Percentiles rank a stretch among this genome's conserved stretches.
phyloP scores from a whole-genome alignment of 2,329 filamentous ascomycete species.

The Escovopsis sp. region DNA sequence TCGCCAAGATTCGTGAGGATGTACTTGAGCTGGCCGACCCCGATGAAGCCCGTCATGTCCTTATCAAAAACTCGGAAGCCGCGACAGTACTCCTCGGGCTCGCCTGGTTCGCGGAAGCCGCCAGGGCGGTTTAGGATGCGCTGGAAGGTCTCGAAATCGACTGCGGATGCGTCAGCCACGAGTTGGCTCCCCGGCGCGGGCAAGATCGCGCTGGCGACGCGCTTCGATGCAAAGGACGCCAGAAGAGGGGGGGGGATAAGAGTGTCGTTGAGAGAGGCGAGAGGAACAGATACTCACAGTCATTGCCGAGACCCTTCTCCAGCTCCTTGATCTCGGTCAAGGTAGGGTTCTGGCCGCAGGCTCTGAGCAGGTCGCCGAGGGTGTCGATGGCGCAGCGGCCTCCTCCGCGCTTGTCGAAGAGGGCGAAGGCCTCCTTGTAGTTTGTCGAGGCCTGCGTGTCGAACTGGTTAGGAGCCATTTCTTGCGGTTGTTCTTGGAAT shows the following conservation, averaged over 20 bases:
- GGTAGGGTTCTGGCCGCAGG: constrained; percentile 96
- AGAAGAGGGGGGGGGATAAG: neutral
- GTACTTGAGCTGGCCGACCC: constrained; percentile 94
- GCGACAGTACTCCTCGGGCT: constrained; percentile 95
- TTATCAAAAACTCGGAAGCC: constrained; percentile 99
- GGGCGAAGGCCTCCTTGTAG: constrained; percentile 99
- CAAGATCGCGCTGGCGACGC: neutral
- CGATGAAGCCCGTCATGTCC: constrained; percentile 95
- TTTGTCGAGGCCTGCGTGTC: constrained; percentile 66
- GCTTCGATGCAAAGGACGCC: neutral
- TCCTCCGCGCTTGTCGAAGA: constrained; percentile 98
- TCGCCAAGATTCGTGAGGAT: constrained; percentile 95
- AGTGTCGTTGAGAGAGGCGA: neutral
- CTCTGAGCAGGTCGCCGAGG: constrained; percentile 85
- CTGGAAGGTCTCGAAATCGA: constrained; percentile 95
- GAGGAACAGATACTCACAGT: constrained; percentile 53
- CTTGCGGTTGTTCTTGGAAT: constrained; percentile 5
- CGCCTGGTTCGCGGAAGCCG: constrained; percentile 94
- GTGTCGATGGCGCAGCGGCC: constrained; percentile 77
- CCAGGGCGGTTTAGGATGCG: constrained; percentile 94
- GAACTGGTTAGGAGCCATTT: constrained; percentile 38
- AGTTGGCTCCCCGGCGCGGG: neutral
- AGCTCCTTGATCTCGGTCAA: constrained; percentile 83
- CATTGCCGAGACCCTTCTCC: constrained; percentile 75
- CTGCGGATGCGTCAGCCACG: constrained; percentile 29